Percentiles rank a stretch among this genome's conserved stretches.
phyloP scores from a whole-genome alignment of 148 eudicot genomes.

The Heliosperma pusillum region DNA sequence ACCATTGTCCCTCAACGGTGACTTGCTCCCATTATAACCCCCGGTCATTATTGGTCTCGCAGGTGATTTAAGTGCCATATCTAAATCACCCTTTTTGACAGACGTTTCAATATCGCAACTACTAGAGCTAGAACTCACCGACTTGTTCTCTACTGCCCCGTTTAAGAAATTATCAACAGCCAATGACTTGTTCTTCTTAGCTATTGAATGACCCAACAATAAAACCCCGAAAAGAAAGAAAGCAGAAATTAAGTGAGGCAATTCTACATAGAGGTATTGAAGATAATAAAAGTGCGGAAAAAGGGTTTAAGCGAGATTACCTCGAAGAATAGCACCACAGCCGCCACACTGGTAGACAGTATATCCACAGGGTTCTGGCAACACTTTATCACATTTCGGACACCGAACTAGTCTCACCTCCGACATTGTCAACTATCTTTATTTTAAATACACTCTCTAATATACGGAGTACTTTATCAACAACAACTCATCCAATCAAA shows the following conservation, averaged over 20 bases:
- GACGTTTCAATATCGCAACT: constrained; percentile 5
- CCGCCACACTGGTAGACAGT: constrained; percentile 87
- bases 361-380: constrained; percentile 64
- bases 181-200: constrained; percentile 34
- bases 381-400: constrained; percentile 74
- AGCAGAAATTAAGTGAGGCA: constrained; percentile 19
- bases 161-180: no score
- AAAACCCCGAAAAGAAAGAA: neutral
- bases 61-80: constrained; percentile 21
- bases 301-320: constrained; percentile 27
- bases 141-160: constrained; percentile 20
- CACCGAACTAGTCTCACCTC: constrained; percentile 75
- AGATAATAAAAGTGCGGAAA: constrained; percentile 1
- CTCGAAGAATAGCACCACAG: constrained; percentile 75
- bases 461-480: neutral
- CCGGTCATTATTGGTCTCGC: no score
- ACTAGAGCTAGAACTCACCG: constrained; percentile 22
- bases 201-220: constrained; percentile 30
- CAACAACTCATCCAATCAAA: neutral
- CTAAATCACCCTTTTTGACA: constrained; percentile 6
- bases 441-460: no score
- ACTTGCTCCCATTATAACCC: constrained; percentile 17
- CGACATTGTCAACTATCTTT: constrained; percentile 37
- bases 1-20: constrained; percentile 21
- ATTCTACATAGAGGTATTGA: constrained; percentile 11